These are phyloP conservation scores for Verticillium klebahnii DNA, from an alignment of 2,329 filamentous ascomycete genomes.

Conservation along the genomic window DNA sequence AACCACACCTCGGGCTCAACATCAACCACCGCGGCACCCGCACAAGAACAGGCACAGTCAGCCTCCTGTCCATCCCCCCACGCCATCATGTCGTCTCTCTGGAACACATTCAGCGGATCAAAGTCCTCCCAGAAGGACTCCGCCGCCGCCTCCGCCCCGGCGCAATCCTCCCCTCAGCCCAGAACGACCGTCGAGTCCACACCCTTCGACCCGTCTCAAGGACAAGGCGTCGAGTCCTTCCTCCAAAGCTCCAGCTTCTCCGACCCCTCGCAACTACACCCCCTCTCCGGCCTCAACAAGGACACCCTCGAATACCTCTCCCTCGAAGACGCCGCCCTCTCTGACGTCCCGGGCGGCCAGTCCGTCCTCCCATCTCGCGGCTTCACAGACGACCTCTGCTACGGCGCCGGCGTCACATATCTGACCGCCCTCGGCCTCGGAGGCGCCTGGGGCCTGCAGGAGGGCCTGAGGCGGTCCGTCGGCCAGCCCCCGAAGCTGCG, in stretches of 20 bases:
- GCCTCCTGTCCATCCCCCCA: background rate
- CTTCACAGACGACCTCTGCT: constrained; percentile 97
- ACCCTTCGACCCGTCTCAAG: constrained; percentile 66
- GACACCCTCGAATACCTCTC: constrained; percentile 92
- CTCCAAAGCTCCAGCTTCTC: constrained; percentile 71
- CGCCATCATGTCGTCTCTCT: constrained; percentile 50
- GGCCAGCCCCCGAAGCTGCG: constrained; percentile 81
- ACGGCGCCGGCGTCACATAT: constrained; percentile 93
- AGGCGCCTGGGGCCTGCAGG: constrained; percentile 86
- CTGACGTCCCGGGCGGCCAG: constrained; percentile 77
- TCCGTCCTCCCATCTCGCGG: constrained; percentile 90
- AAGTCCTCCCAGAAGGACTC: constrained; percentile 40
- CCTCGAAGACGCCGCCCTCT: constrained; percentile 86
- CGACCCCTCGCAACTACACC: constrained; percentile 86
- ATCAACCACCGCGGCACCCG: background rate
- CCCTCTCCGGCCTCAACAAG: constrained; percentile 87
- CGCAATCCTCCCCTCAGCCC: constrained; percentile 36
- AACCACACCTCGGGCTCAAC: background rate
- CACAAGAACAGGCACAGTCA: background rate
- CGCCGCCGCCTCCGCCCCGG: constrained; percentile 14
- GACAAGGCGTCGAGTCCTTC: constrained; percentile 82
- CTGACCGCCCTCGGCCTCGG: constrained; percentile 80
- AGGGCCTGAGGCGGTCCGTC: constrained; percentile 78
- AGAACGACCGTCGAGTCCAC: constrained; percentile 48
- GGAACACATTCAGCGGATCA: constrained; percentile 58